A percentile compares a stretch with the other conserved stretches of the same genome.
These are phyloP conservation scores for Sungouiella blattae DNA, from an alignment of 805 yeast species.

Conservation along the genomic window DNA sequence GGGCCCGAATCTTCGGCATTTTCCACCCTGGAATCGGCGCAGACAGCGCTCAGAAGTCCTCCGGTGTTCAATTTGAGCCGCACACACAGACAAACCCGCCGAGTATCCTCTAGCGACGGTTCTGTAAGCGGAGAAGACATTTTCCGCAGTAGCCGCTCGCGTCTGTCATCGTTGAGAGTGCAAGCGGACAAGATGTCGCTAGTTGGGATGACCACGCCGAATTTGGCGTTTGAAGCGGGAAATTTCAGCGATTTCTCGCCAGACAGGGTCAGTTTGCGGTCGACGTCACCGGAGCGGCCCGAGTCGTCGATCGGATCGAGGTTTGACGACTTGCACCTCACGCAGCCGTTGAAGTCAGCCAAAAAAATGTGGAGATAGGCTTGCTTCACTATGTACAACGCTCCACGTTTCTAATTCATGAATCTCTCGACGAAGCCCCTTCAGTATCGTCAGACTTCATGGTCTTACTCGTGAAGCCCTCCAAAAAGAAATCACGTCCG, in stretches of 20 bases:
- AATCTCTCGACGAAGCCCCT: background rate
- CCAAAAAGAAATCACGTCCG: constrained; percentile 40
- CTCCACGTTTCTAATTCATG: background rate
- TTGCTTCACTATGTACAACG: background rate
- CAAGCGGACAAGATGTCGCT: constrained; percentile 9
- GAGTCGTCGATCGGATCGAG: constrained; percentile 32
- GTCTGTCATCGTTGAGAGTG: background rate
- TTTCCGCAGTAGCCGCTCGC: background rate
- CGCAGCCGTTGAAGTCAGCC: constrained; percentile 16
- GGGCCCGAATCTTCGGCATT: background rate
- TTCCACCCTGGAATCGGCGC: background rate
- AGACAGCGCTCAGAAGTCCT: constrained; percentile 6
- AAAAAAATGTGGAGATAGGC: constrained; percentile 13
- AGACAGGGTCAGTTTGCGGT: constrained; percentile 11
- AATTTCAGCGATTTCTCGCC: background rate
- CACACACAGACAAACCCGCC: background rate
- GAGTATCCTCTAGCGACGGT: constrained; percentile 1
- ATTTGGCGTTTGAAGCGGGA: constrained; percentile 11
- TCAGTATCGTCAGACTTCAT: constrained; percentile 15
- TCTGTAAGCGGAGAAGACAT: background rate
- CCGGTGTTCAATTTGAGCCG: constrained; percentile 7
- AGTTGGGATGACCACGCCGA: constrained; percentile 14
- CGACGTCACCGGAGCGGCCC: constrained; percentile 35
- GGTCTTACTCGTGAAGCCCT: constrained; percentile 43
- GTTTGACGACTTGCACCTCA: constrained; percentile 28